A percentile compares a stretch with the other conserved stretches of the same genome.
phyloP scores from a whole-genome alignment of 2,329 filamentous ascomycete species.

The Daldinia sp. region DNA sequence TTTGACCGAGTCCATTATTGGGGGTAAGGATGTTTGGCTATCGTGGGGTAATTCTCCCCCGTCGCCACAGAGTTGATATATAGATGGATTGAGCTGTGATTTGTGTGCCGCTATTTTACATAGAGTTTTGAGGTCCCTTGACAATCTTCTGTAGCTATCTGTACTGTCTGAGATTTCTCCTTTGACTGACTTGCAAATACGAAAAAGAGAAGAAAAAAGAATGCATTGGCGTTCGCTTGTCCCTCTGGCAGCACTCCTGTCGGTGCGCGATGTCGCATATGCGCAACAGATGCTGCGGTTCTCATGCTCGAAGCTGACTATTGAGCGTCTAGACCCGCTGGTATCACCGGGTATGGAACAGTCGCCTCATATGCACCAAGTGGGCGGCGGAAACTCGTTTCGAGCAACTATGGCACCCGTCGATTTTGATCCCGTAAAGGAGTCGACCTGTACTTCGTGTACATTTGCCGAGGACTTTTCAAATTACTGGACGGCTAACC shows the following conservation, averaged over 20 bases:
- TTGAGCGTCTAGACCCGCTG: slow-evolving; percentile 49
- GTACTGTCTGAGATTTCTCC: not conserved
- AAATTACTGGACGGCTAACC: slow-evolving; percentile 53
- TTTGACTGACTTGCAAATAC: not conserved
- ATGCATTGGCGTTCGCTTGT: slow-evolving; percentile 30
- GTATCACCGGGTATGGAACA: slow-evolving; percentile 56
- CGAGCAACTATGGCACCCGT: slow-evolving; percentile 42
- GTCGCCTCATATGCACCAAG: slow-evolving; percentile 64
- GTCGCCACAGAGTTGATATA: slow-evolving; percentile 11
- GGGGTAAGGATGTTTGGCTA: not conserved
- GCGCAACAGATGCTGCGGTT: slow-evolving; percentile 43
- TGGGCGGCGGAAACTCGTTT: slow-evolving; percentile 61
- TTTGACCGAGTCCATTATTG: not conserved
- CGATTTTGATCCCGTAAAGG: slow-evolving; percentile 30
- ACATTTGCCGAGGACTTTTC: slow-evolving; percentile 46
- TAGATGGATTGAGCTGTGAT: slow-evolving; percentile 3
- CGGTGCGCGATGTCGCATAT: slow-evolving; percentile 9
- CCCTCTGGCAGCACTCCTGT: slow-evolving; percentile 24
- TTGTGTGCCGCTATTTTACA: not conserved
- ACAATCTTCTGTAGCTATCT: not conserved
- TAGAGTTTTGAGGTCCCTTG: not conserved
- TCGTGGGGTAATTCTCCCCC: slow-evolving; percentile 4
- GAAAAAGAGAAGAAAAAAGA: not conserved
- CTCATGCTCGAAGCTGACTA: slow-evolving; percentile 63
- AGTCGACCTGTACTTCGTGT: slow-evolving; percentile 40